Percentiles rank a stretch among this genome's conserved stretches.
Evolutionary conservation across 495 filamentous ascomycete species (phyloP).

Genomic region (Neurospora intermedia): DNA sequence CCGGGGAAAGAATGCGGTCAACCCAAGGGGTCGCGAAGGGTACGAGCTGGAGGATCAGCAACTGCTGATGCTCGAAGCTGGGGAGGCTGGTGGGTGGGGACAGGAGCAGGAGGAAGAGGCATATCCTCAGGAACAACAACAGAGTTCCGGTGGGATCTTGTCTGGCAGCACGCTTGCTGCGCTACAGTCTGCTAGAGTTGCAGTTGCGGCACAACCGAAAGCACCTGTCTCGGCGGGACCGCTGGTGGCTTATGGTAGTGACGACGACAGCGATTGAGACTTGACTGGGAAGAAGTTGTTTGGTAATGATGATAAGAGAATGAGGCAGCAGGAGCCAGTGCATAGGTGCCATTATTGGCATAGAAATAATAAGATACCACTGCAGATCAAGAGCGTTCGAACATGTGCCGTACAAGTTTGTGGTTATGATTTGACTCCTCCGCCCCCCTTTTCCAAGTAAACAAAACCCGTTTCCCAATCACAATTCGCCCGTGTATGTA

Average conservation of each 20-base stretch:
- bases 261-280: constrained; percentile 50
- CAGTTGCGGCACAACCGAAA: constrained; percentile 40
- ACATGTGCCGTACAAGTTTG: neutral
- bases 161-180: constrained; percentile 70
- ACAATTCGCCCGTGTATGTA: neutral
- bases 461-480: neutral
- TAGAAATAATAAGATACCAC: constrained; percentile 1
- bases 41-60: constrained; percentile 38
- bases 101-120: constrained; percentile 27
- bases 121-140: constrained; percentile 33
- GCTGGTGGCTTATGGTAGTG: constrained; percentile 83
- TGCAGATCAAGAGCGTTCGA: neutral
- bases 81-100: constrained; percentile 28
- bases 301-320: constrained; percentile 2
- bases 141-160: constrained; percentile 53
- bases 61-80: constrained; percentile 39
- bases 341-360: neutral
- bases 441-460: neutral
- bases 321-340: neutral
- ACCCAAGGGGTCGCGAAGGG: constrained; percentile 42
- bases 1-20: constrained; percentile 47
- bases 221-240: constrained; percentile 44
- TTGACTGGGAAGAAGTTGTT: neutral
- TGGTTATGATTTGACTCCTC: neutral
- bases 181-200: constrained; percentile 44